Base-by-base conservation (phyloP, 352 stramenopile genomes). In the Globisporangium sylvaticum region DNA sequence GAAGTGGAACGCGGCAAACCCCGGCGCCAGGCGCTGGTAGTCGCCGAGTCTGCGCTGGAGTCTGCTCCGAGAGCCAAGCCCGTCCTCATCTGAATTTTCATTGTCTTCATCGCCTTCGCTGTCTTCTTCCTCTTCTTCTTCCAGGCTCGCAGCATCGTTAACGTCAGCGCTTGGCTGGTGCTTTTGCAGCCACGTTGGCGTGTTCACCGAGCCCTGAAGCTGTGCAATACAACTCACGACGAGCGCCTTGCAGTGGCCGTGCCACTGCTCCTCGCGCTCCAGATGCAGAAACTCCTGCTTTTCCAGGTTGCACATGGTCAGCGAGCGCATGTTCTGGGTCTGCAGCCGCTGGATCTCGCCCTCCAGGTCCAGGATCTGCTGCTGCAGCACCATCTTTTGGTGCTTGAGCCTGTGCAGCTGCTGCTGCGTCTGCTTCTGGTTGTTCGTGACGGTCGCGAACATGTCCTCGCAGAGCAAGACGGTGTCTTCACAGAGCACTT, bases 181-280 rank as follows among this genome's bases (percentile, higher is more conserved):
- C 32, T 44, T 56, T 24, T 79, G 76, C 9, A 83, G 67, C 77
- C 77, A 85, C 22, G 75, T 72, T 1, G 73, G 48, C 10, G 68
- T 58, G 22, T 69, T 72, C 5, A 64, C 64, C 2, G 66, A 58
- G 1, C 59, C 46, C 6, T 69, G 59, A 1, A 85, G 31, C 15
- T 70, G 56, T 1, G 46, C 25, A n/a, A 85, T 20, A n/a, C 66
- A 79, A 25, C 58, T 63, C 20, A 83, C 53, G 39, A 83, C 61
- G 4, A 85, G 71, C 46, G 75, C 54, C 39, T 85, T 85, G 60
- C 75, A 85, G 52, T 85, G 67, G 10, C 75, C 75, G 29, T 85
- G 77, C 77, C 77, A 85, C 22, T 44, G 64, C 37, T 81, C 77
- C 42, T 85, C 77, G 20, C 68, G 44, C 59, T 81, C 75, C 1